Evolutionary conservation across 2,329 filamentous ascomycete genomes (phyloP), one percentile per base, ranked within the genome.

Genomic region (Parafenestella ontariensis): DNA sequence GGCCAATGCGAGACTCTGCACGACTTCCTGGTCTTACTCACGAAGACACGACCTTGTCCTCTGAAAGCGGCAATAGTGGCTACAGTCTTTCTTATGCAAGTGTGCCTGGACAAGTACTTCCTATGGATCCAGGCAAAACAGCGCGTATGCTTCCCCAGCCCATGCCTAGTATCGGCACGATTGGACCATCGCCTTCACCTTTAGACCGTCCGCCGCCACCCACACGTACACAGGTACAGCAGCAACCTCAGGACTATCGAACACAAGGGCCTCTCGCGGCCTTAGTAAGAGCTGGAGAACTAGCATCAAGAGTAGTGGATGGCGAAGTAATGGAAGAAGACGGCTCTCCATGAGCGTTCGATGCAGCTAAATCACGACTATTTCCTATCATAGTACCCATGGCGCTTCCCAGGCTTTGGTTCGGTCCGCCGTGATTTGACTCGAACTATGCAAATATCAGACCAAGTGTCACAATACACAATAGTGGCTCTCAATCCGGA

Each of bases 31-130:
- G 66, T 11, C 66, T 78, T 29, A 67, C 67, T n/a, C 75, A 73
- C 33, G 73, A 77, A 45, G 75, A 77, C 36, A 76, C 75, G 3
- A 76, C 70, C 0, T 49, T 75, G 34, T 78, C 76, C n/a, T 77
- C 75, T 1, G 72, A 76, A 45, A 76, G 73, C 34, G 64, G 67
- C 4, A 64, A 69, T 18, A 70, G 61, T 45, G 59, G 58, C 5
- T 64, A 64, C 36, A 62, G 58, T 21, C 47, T 58, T n/a, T 49
- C 58, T 10, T 48, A 53, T 11, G 34, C 57, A 6, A 24, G 44
- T 17, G 62, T 59, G 31, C 53, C 55, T 20, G 51, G 47, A 36
- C 51, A 63, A 15, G 45, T 53, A 4, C 49, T 70, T 23, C 70
- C 68, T 18, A 44, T 69, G 23, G 74, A 77, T 50, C 57, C 66